These are phyloP conservation scores for Phytophthora sojae DNA, from an alignment of 352 stramenopile genomes.

Conservation along the genomic window DNA sequence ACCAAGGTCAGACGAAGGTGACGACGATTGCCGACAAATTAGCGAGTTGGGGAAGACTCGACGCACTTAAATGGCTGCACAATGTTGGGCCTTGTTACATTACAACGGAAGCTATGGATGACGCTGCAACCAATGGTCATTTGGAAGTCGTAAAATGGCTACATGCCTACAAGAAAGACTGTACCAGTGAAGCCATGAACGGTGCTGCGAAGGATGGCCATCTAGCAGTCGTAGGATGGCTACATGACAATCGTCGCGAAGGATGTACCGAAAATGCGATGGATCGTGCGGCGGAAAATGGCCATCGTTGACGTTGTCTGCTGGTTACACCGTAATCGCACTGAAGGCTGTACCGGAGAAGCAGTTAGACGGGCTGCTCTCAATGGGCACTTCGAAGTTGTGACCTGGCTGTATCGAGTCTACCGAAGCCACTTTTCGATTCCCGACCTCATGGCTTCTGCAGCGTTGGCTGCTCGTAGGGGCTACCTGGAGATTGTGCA, in stretches of 20 bases:
- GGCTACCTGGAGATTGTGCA: neutral
- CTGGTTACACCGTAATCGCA: neutral
- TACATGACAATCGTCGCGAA: neutral
- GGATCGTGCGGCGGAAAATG: too few species aligned
- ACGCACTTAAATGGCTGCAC: neutral
- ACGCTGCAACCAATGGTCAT: neutral
- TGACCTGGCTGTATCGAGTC: neutral
- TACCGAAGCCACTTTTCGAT: neutral
- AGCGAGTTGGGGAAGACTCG: neutral
- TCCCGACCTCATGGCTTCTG: neutral
- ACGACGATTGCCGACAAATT: neutral
- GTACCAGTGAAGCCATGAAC: neutral
- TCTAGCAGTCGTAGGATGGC: neutral
- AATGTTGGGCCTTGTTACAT: neutral
- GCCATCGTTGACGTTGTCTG: too few species aligned
- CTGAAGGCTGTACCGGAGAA: neutral
- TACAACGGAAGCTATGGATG: neutral
- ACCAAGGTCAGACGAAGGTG: neutral
- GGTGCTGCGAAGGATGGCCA: neutral
- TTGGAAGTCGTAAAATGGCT: neutral
- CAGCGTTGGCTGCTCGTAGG: neutral
- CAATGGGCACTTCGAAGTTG: neutral
- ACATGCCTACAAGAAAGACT: neutral
- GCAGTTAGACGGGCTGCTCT: neutral
- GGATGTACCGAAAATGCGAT: neutral